Evolutionary conservation across 2,329 filamentous ascomycete species (phyloP), one percentile per base, ranked within the genome.

Genomic region (Stagonosporopsis cucurbitacearum): DNA sequence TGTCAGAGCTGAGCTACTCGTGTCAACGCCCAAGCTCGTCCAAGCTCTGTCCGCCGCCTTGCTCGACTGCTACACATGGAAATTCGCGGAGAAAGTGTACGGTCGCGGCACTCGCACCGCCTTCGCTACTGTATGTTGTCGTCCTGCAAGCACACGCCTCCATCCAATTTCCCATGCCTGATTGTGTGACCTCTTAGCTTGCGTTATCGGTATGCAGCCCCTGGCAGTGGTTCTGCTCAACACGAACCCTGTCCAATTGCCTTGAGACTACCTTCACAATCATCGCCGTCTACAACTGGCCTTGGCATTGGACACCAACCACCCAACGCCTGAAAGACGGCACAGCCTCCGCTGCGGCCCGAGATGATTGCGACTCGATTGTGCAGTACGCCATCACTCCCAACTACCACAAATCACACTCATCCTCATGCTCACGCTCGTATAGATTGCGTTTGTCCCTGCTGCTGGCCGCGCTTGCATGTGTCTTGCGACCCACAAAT

Each of bases 141-240:
- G 33, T 58, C 56, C 51, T 28, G 58, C 54, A 57, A 63, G 45
- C 36, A 51, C 41, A 45, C 37, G 54, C 47, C 47, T 25, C 47
- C 57, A 58, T n/a, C n/a, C n/a, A n/a, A n/a, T 64, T 46, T 63
- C 62, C 68, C 54, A 66, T 64, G 50, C 55, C 60, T 62, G 54
- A 59, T 58, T 45, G 46, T 52, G 60, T 64, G 52, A 53, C 52
- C 56, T 60, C 62, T 56, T 73, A 92, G 88, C 80, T 96, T 41
- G 82, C 84, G 55, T 82, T 95, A 77, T 88, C 87, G 3, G 75
- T 90, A 39, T 79, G 87, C 67, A 96, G 87, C 75, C 91, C 95
- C 6, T 99, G 95, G 92, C 92, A 97, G 74, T 98, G 91, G 91
- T 98, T 95, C 77, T 95, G 89, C 77, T 95, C 92, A 1, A 94